phyloP scores from a whole-genome alignment of 169 alveolate species.

The Cryptosporidium meleagridis region DNA sequence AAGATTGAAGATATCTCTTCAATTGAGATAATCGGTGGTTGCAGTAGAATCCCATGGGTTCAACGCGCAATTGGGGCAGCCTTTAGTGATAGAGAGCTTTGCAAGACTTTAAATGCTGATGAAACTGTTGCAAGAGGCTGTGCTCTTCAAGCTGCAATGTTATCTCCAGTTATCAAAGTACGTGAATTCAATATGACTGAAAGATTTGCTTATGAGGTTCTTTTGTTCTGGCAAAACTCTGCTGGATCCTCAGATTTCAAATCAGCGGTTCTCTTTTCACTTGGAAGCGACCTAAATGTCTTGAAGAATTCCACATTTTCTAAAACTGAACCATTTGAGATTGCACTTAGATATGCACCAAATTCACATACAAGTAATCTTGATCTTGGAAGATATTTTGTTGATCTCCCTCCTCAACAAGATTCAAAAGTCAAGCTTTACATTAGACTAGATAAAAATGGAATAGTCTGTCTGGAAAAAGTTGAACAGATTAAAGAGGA shows the following conservation, averaged over 20 bases:
- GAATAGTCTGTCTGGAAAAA: conserved; percentile 79
- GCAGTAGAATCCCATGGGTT: conserved; percentile 96
- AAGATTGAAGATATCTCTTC: conserved; percentile 84
- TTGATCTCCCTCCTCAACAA: conserved; percentile 73
- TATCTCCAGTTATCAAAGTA: conserved; percentile 86
- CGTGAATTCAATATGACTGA: conserved; percentile 86
- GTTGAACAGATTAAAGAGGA: conserved; percentile 80
- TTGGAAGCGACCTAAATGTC: conserved; percentile 82
- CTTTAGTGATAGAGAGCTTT: conserved; percentile 84
- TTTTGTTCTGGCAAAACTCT: conserved; percentile 81
- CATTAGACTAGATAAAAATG: conserved; percentile 80
- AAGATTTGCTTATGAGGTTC: conserved; percentile 81
- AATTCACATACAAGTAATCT: not conserved
- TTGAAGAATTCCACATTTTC: conserved; percentile 82
- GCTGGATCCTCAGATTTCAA: conserved; percentile 75
- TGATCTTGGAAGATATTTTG: conserved; percentile 54
- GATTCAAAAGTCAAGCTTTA: conserved; percentile 80
- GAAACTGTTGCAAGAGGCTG: conserved; percentile 99
- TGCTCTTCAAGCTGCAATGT: conserved; percentile 93
- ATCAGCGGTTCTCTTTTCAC: conserved; percentile 79
- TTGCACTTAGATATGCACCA: conserved; percentile 80
- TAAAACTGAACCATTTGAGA: conserved; percentile 82
- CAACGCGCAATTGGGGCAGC: conserved; percentile 87
- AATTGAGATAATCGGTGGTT: conserved; percentile 97
- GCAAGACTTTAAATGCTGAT: conserved; percentile 94